phyloP scores from a whole-genome alignment of 139 green algal species.

The Chlorella sp. region DNA sequence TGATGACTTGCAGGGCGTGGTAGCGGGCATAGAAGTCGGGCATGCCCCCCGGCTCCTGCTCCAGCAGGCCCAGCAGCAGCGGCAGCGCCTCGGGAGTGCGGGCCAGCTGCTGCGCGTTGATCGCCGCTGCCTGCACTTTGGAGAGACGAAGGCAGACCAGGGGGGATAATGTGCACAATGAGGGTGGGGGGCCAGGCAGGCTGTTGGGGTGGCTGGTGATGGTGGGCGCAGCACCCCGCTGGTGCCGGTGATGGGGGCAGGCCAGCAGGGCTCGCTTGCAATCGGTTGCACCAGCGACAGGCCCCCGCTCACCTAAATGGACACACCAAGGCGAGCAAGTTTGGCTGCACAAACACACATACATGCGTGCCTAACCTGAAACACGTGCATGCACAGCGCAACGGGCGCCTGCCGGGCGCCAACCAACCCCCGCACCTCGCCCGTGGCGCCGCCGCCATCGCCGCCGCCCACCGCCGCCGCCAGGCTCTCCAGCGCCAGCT shows the following conservation, averaged over 20 bases:
- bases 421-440: background rate
- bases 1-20: slow-evolving; percentile 86
- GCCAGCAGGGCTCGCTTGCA: background rate
- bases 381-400: too few relatives aligned
- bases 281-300: background rate
- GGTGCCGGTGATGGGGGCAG: too few relatives aligned
- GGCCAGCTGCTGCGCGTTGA: slow-evolving; percentile 87
- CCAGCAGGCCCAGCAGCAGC: slow-evolving; percentile 80
- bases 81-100: slow-evolving; percentile 63
- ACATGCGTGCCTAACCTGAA: too few relatives aligned
- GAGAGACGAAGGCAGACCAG: slow-evolving; percentile 43
- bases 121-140: slow-evolving; percentile 14
- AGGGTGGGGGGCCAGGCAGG: too few relatives aligned
- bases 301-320: background rate
- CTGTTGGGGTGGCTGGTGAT: too few relatives aligned
- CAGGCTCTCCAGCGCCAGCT: slow-evolving; percentile 83
- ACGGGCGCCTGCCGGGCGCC: too few relatives aligned
- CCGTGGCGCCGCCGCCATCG: background rate
- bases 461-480: slow-evolving; percentile 14
- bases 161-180: too few relatives aligned
- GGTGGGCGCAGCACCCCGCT: too few relatives aligned
- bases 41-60: slow-evolving; percentile 67
- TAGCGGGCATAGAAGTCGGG: slow-evolving; percentile 92
- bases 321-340: background rate
- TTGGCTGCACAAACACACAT: too few relatives aligned